Evolutionary conservation across 2,329 filamentous ascomycete species (phyloP), one percentile per base, ranked within the genome.

Genomic region (Cercospora sesami): DNA sequence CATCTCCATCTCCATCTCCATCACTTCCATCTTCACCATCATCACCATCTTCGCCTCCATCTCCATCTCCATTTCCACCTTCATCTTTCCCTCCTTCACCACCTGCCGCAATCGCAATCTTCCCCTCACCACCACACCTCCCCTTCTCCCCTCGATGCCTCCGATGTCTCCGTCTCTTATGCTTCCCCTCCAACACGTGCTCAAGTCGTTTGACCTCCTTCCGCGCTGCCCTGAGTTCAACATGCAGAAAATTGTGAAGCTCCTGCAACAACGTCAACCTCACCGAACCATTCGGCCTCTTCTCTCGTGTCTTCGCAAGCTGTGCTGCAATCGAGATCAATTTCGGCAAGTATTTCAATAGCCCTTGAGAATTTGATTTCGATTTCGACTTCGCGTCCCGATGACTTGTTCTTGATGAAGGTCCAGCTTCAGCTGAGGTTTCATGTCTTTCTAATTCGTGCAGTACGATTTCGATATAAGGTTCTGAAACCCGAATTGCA

Each of bases 171-270:
- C 30, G 16, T 4, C 42, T 60, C 51, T 26, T 62, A 36, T 63
- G 48, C 59, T 60, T 57, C 23, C 60, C 64, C 51, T 65, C 57
- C 5, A 66, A 18, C 26, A 58, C 12, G 21, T 51, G 30, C 31
- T 69, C 67, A 26, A 71, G 30, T 18, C 69, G 57, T 21, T 65
- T 60, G 10, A 71, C 53, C 42, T 71, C 63, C 21, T 57, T 63
- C 58, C 45, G 60, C 28, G 63, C 67, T 21, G 10, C 59, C n/a
- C 14, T n/a, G 9, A 67, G 0, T 10, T 68, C 66, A n/a, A n/a
- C 21, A 2, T 26, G 16, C 30, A 71, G 33, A 28, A 36, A 30
- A 3, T 31, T 42, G 42, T 55, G 21, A 48, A 69, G 4, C 4
- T 59, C 65, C 42, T 45, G 59, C 42, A 71, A 39, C 57, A 69